Base-by-base conservation (phyloP, 805 yeast species). In the Diddensiella transvaalensis region DNA sequence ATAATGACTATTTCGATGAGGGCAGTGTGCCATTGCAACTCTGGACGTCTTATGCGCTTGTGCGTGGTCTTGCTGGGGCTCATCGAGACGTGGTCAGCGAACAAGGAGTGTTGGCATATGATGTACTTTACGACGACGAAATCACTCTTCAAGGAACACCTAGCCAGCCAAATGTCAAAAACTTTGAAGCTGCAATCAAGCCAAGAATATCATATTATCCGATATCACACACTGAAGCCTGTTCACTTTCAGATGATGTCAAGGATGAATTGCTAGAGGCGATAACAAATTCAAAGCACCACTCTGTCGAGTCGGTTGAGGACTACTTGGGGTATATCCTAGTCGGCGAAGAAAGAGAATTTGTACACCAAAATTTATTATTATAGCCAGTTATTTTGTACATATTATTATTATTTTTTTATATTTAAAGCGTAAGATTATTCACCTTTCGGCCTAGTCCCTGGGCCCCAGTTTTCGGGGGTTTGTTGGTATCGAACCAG, bases 381-480 rank as follows among this genome's bases (percentile, higher is more conserved):
- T 15, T 5, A 19, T 38, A 15, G 23, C 8, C 41, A 35, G 10
- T 15, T 11, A 15, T 18, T 11, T 38, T 15, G 8, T 15, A 38
- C 10, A 6, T 15, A 38, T 18, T 5, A 11, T 38, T 18, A 21
- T 8, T 15, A 15, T 38, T 8, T 8, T 5, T 38, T 6, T 19
- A 38, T 10, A 8, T 5, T 17, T 17, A 5, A 21, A 8, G 19
- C 23, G 5, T 8, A 8, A 8, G 41, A 6, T 38, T 15, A 21
- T 21, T 36, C 40, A 10, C 55, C 55, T 29, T 38, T 44, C 13
- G 57, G 55, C 41, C 45, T 47, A 11, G 96, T 80, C 69, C 85
- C 87, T 32, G 98, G 99, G 1, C 99, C 99, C 99, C 99, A 93
- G 64, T 87, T 83, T 63, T 86, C 87, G 13, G 99, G 99, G 61